Evolutionary conservation across 2,329 filamentous ascomycete species (phyloP).

Genomic region (Colletotrichum paranaense): DNA sequence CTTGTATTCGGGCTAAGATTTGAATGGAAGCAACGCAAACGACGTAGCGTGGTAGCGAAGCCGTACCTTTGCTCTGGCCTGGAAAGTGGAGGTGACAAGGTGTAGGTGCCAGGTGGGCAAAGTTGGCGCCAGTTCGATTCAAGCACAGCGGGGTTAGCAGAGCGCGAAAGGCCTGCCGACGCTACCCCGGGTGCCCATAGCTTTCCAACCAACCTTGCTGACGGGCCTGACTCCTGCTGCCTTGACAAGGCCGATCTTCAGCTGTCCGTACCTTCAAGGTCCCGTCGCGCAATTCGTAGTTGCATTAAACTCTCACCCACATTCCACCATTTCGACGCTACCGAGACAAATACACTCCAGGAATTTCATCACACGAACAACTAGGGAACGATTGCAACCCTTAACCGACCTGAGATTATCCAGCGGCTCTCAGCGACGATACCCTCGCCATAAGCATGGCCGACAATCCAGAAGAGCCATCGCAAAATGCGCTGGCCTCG

Average conservation of each 20-base stretch:
- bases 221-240: neutral
- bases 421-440: neutral
- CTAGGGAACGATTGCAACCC: constrained; percentile 2
- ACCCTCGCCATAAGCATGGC: constrained; percentile 61
- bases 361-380: neutral
- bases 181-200: neutral
- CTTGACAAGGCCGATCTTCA: neutral
- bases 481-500: constrained; percentile 62
- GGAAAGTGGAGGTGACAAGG: constrained; percentile 25
- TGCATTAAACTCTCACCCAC: neutral
- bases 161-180: constrained; percentile 14
- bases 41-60: constrained; percentile 6
- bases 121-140: neutral
- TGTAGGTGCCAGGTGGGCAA: constrained; percentile 12
- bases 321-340: neutral
- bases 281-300: neutral
- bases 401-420: neutral
- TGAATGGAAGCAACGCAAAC: constrained; percentile 21
- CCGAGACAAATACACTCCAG: neutral
- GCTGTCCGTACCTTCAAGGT: neutral
- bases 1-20: constrained; percentile 9
- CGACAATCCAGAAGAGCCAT: constrained; percentile 57
- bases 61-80: constrained; percentile 2
- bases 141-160: constrained; percentile 1
- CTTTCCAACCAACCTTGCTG: neutral